phyloP scores from a whole-genome alignment of 2,329 filamentous ascomycete genomes.

The Calonectria pauciramosa region DNA sequence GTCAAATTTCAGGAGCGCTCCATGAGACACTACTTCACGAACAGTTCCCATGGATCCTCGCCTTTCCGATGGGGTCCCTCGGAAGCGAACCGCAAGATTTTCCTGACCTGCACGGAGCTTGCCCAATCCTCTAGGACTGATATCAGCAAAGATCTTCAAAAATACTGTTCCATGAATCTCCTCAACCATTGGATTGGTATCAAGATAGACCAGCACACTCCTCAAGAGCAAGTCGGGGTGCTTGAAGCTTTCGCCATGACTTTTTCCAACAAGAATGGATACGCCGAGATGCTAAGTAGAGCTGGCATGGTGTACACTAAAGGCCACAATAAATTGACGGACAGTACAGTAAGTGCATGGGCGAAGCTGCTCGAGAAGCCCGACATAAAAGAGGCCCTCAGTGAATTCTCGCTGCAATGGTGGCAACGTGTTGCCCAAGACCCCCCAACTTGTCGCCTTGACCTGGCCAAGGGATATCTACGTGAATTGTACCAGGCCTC shows the following conservation, averaged over 20 bases:
- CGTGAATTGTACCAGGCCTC: not conserved
- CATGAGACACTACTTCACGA: slow-evolving; percentile 45
- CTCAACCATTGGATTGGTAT: not conserved
- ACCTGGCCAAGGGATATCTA: not conserved
- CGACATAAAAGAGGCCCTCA: not conserved
- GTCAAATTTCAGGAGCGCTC: slow-evolving; percentile 49
- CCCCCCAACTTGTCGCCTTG: not conserved
- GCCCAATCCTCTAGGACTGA: not conserved
- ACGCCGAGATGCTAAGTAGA: not conserved
- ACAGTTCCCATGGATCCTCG: not conserved
- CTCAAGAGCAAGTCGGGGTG: not conserved
- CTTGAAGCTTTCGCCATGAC: not conserved
- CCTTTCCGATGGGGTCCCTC: slow-evolving; percentile 33
- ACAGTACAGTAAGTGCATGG: not conserved
- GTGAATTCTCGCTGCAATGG: not conserved
- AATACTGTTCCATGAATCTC: not conserved
- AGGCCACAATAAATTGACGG: not conserved
- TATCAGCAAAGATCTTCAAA: not conserved
- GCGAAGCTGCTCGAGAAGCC: not conserved
- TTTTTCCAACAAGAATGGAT: not conserved
- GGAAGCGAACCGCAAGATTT: slow-evolving; percentile 43
- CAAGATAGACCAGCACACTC: not conserved
- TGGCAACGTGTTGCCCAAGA: not conserved
- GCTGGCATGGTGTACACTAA: not conserved
- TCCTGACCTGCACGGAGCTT: slow-evolving; percentile 26